A percentile compares a stretch with the other conserved stretches of the same genome.
Evolutionary conservation across 352 stramenopile species (phyloP).

Genomic region (Pythium scleroteichum): DNA sequence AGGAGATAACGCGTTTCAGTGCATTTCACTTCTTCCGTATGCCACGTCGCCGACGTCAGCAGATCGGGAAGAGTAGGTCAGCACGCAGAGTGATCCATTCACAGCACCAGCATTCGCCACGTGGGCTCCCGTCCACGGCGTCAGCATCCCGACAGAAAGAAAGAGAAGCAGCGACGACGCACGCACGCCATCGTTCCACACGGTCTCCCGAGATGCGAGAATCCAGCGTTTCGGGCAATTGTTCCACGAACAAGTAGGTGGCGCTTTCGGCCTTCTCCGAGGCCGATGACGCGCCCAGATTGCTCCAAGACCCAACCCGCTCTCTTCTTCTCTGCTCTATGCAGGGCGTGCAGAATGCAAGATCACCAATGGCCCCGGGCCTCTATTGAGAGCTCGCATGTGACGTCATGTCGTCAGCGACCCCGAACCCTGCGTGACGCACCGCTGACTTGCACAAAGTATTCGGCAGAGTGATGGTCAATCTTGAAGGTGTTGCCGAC

Average conservation of each 20-base stretch:
- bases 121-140: too few relatives aligned
- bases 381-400: constrained; percentile 26
- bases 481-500: constrained; percentile 23
- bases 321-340: background rate
- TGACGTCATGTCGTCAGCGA: constrained; percentile 31
- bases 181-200: background rate
- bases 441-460: constrained; percentile 20
- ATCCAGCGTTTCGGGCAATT: background rate
- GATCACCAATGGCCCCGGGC: constrained; percentile 7
- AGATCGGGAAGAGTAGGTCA: too few relatives aligned
- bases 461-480: constrained; percentile 30
- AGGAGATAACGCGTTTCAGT: background rate
- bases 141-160: too few relatives aligned
- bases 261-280: too few relatives aligned
- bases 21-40: constrained; percentile 2
- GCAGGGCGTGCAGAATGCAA: background rate
- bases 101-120: too few relatives aligned
- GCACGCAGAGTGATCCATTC: background rate
- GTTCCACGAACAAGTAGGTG: background rate
- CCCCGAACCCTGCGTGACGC: constrained; percentile 24
- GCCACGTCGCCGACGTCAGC: constrained; percentile 9
- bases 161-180: background rate
- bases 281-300: constrained; percentile 8
- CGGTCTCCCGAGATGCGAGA: background rate
- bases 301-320: background rate